phyloP scores from a whole-genome alignment of 1,284 basidiomycete species.

The Cerrena zonata region DNA sequence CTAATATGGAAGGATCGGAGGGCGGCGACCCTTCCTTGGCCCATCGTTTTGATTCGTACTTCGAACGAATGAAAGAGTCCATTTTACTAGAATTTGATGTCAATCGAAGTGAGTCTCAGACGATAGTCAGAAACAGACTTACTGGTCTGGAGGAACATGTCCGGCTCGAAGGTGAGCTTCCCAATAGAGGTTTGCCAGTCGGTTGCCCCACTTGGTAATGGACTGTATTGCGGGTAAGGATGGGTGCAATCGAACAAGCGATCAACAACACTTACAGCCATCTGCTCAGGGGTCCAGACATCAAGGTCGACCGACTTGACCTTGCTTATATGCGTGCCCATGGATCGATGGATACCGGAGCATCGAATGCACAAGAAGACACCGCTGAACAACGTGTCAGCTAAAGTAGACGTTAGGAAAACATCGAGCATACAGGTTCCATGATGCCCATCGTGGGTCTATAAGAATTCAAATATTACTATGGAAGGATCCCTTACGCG shows the following conservation, averaged over 20 bases:
- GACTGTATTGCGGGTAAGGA: too few relatives aligned
- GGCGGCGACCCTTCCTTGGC: slow-evolving; percentile 85
- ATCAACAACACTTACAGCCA: slow-evolving; percentile 80
- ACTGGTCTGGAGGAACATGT: slow-evolving; percentile 94
- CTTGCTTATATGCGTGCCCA: slow-evolving; percentile 97
- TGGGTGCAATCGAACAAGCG: too few relatives aligned
- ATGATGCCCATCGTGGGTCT: slow-evolving; percentile 98
- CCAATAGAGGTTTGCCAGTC: slow-evolving; percentile 91
- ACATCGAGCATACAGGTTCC: slow-evolving; percentile 73
- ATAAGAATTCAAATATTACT: slow-evolving; percentile 7
- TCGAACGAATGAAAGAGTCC: slow-evolving; percentile 95
- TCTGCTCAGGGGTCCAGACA: slow-evolving; percentile 96
- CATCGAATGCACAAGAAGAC: slow-evolving; percentile 95
- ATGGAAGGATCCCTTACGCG: slow-evolving; percentile 3
- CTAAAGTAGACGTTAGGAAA: not conserved
- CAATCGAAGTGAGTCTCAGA: not conserved
- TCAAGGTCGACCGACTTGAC: slow-evolving; percentile 98
- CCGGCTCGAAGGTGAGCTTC: slow-evolving; percentile 92
- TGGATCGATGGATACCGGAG: slow-evolving; percentile 95
- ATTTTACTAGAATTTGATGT: slow-evolving; percentile 68
- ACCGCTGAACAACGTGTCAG: slow-evolving; percentile 50
- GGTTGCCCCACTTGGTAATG: slow-evolving; percentile 93
- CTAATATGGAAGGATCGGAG: slow-evolving; percentile 75
- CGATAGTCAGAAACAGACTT: slow-evolving; percentile 26
- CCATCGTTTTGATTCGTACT: slow-evolving; percentile 93